phyloP scores from a whole-genome alignment of 2,329 filamentous ascomycete genomes.

The Xylariaceae sp. region DNA sequence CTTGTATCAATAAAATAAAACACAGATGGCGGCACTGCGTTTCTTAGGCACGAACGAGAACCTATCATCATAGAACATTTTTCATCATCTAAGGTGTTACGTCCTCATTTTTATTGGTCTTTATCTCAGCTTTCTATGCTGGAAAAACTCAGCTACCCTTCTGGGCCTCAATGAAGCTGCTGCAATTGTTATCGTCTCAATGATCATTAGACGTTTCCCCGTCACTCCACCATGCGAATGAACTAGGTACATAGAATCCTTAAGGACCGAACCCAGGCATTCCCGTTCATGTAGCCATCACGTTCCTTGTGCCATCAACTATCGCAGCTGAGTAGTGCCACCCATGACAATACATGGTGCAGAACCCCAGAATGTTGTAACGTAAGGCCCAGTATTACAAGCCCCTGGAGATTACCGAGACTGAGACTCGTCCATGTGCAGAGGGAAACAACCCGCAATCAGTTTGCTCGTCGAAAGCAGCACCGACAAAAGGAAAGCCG shows the following conservation, averaged over 20 bases:
- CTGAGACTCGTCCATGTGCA: constrained; percentile 13
- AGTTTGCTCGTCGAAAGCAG: constrained; percentile 1
- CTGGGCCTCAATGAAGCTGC: constrained; percentile 3
- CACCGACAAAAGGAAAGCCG: constrained; percentile 11
- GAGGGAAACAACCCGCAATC: constrained; percentile 10
- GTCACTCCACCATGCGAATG: not conserved
- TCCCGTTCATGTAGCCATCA: not conserved
- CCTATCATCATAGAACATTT: constrained; percentile 23
- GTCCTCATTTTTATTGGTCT: constrained; percentile 3
- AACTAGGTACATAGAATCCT: constrained; percentile 8
- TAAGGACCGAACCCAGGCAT: not conserved
- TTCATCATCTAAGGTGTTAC: constrained; percentile 20
- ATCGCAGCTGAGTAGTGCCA: not conserved
- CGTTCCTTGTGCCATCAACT: not conserved
- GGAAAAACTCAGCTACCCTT: constrained; percentile 2
- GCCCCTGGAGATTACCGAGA: not conserved
- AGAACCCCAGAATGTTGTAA: not conserved
- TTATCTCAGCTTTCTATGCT: constrained; percentile 5
- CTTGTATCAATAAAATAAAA: constrained; percentile 21
- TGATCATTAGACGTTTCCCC: constrained; percentile 1
- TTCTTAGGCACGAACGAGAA: constrained; percentile 10
- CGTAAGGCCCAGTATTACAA: not conserved
- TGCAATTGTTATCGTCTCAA: constrained; percentile 1
- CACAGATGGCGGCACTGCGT: constrained; percentile 7
- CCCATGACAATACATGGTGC: not conserved